Percentiles rank a stretch among this genome's conserved stretches.
These are phyloP conservation scores for Brassica juncea DNA, from an alignment of 345 rosid genomes.

Conservation along the genomic window DNA sequence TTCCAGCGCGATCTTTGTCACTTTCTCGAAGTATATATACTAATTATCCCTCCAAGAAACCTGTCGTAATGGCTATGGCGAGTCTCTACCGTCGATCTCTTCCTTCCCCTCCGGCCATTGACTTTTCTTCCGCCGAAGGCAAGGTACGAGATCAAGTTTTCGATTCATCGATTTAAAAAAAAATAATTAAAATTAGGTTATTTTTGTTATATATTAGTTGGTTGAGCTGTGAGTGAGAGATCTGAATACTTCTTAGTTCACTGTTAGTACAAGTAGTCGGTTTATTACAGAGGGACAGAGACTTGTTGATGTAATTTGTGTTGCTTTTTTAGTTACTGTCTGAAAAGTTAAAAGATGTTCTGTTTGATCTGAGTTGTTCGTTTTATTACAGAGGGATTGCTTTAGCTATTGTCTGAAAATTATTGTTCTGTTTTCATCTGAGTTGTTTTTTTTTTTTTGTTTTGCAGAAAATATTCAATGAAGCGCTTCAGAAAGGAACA, in stretches of 20 bases:
- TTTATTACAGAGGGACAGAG: not conserved
- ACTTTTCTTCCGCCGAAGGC: constrained; percentile 80
- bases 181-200: not conserved
- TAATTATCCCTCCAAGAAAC: not conserved
- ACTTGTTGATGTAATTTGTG: not conserved
- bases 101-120: constrained; percentile 80
- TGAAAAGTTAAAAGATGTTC: not conserved
- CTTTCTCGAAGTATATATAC: not conserved
- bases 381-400: not conserved
- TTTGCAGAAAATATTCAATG: constrained; percentile 68
- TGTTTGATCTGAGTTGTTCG: not conserved
- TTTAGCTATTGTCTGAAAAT: not conserved
- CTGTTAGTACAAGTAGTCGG: not conserved
- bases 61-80: constrained; percentile 57
- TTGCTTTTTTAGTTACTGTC: not conserved
- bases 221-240: constrained; percentile 10
- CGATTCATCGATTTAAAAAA: not conserved
- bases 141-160: constrained; percentile 47
- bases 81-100: constrained; percentile 67
- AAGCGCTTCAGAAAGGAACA: constrained; percentile 82
- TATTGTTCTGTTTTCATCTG: not conserved
- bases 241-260: not conserved
- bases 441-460: not conserved
- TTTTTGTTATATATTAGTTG: not conserved
- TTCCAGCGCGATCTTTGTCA: not conserved